Base-by-base conservation (phyloP, 805 yeast species). In the Grigorovia humatica region DNA sequence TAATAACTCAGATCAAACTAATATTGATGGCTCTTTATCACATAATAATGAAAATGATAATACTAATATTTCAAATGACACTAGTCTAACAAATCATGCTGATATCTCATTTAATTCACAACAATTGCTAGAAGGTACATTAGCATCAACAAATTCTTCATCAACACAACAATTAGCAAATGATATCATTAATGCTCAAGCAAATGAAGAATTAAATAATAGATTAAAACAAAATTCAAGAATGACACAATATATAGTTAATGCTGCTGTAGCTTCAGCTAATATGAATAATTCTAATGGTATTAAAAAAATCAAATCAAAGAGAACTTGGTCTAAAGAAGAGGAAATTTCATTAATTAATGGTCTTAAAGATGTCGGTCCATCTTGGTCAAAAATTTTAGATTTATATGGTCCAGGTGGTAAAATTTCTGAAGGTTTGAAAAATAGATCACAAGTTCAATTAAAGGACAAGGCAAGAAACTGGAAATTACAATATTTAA, bases 351-450 rank as follows among this genome's bases (percentile, higher is more conserved):
- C 96, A 0, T 73, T 93, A 23, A 70, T 85, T 30, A 82, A 81
- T 50, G 98, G 96, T 0, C 72, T 93, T 52, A 85, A 85, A 56
- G 67, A 65, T 19, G 80, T 83, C 57, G 99, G 99, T 1, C 95
- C 98, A 0, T 88, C 85, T 57, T 93, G 99, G 99, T 76, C 96
- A 1, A 85, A 85, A 51, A 93, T 93, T 49, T 69, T 91, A 47
- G 96, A 87, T 60, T 70, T 85, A n/a, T 86, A 85, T 65, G 99
- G 99, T 1, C 86, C 96, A 4, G 98, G 98, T 9, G 99, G 99
- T 4, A 77, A 83, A 46, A 75, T 85, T 27, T 81, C 83, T 43
- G 98, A 93, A 65, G 79, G 82, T 1, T 74, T 93, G 58, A 91
- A 88, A 67, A 86, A 88, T 64, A 75, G 99, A 64, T 83, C 85